phyloP scores from a whole-genome alignment of 148 eudicot species.

The Persicaria maculosa region DNA sequence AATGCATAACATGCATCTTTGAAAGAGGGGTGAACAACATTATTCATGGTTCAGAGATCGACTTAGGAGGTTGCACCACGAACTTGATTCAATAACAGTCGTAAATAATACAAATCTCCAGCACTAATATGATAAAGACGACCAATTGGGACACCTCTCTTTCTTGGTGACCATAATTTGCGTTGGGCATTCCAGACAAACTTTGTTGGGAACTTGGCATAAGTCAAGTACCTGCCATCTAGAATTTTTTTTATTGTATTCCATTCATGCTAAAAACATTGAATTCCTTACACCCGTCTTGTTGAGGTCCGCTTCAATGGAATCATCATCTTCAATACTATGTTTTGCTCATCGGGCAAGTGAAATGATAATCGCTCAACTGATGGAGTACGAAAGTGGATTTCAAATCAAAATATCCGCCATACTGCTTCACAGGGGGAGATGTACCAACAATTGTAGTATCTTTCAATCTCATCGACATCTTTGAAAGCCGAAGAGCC shows the following conservation, averaged over 20 bases:
- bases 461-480: not conserved
- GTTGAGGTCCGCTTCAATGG: not conserved
- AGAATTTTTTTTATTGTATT: not conserved
- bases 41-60: too few species aligned
- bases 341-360: not conserved
- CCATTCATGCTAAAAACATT: slow-evolving; percentile 16
- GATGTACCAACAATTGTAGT: not conserved
- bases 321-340: slow-evolving; percentile 8
- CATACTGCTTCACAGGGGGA: slow-evolving; percentile 16
- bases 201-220: slow-evolving; percentile 12
- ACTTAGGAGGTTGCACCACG: too few species aligned
- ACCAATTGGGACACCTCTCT: not conserved
- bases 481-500: not conserved
- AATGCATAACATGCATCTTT: too few species aligned
- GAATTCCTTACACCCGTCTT: not conserved
- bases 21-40: too few species aligned
- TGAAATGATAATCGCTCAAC: slow-evolving; percentile 16
- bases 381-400: slow-evolving; percentile 9
- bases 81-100: too few species aligned
- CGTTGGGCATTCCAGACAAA: slow-evolving; percentile 1
- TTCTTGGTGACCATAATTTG: not conserved
- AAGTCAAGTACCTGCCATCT: not conserved
- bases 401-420: slow-evolving; percentile 11
- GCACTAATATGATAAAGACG: too few species aligned
- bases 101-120: too few species aligned